Evolutionary conservation across 371 early-diverging fungal species (phyloP).

Genomic region (Lichtheimia ramosa): DNA sequence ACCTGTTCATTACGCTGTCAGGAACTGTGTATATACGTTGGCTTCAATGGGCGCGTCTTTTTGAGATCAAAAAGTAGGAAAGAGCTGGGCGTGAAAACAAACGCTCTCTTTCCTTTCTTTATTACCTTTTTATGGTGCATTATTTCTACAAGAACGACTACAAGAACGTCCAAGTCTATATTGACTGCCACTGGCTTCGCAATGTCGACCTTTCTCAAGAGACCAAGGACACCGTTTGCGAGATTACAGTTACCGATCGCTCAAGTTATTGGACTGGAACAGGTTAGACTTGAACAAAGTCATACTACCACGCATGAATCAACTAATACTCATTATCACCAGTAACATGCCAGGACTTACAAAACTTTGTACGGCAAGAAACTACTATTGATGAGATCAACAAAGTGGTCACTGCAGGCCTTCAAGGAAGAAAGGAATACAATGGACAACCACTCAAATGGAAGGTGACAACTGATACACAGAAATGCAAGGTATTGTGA

Average conservation of each 20-base stretch:
- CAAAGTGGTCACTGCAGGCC: constrained; percentile 3
- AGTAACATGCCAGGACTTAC: constrained; percentile 10
- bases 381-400: neutral
- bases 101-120: too few relatives aligned
- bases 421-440: constrained; percentile 12
- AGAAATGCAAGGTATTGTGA: constrained; percentile 8
- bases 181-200: constrained; percentile 14
- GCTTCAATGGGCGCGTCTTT: too few relatives aligned
- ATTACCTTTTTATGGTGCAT: constrained; percentile 3
- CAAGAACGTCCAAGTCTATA: neutral
- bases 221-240: constrained; percentile 3
- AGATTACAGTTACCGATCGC: constrained; percentile 6
- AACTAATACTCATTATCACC: neutral
- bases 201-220: constrained; percentile 9
- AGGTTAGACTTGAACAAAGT: neutral
- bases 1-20: too few relatives aligned
- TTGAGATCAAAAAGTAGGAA: too few relatives aligned
- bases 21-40: too few relatives aligned
- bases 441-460: constrained; percentile 12
- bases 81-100: too few relatives aligned
- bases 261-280: constrained; percentile 8
- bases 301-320: neutral
- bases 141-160: constrained; percentile 11
- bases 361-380: constrained; percentile 6
- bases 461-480: constrained; percentile 1